Evolutionary conservation across 768 basidiomycete genomes (phyloP).

Genomic region (Chalciporus pseudorubinellus): DNA sequence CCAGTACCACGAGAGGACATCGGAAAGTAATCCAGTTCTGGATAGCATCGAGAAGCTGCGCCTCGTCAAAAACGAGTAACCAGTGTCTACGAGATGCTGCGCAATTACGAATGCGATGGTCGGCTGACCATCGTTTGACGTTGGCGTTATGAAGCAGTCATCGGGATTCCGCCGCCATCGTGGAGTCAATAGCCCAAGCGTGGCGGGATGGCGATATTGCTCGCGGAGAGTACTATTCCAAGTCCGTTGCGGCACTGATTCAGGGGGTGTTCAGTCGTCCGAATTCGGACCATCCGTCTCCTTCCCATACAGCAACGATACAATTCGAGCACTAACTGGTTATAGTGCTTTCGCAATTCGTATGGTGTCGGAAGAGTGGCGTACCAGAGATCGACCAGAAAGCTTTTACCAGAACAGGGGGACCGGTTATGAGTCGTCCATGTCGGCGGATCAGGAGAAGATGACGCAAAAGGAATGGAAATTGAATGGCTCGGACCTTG

Average conservation of each 20-base stretch:
- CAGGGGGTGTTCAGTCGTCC: background rate
- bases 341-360: slow-evolving; percentile 58
- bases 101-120: slow-evolving; percentile 48
- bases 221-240: slow-evolving; percentile 27
- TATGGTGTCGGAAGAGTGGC: slow-evolving; percentile 48
- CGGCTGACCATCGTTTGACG: slow-evolving; percentile 18
- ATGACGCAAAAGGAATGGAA: background rate
- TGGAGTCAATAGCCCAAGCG: slow-evolving; percentile 30
- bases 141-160: slow-evolving; percentile 17
- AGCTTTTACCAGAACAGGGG: slow-evolving; percentile 47
- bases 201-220: slow-evolving; percentile 31
- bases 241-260: background rate
- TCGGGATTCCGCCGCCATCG: slow-evolving; percentile 28
- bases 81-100: slow-evolving; percentile 44
- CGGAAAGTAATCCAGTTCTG: slow-evolving; percentile 48
- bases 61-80: slow-evolving; percentile 57
- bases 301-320: slow-evolving; percentile 54
- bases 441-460: slow-evolving; percentile 13
- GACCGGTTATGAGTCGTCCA: slow-evolving; percentile 51
- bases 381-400: slow-evolving; percentile 54
- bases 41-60: slow-evolving; percentile 62
- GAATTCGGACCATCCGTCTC: slow-evolving; percentile 30
- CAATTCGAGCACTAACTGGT: slow-evolving; percentile 52
- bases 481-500: slow-evolving; percentile 35
- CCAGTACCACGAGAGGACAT: slow-evolving; percentile 62